Evolutionary conservation across 2,329 filamentous ascomycete genomes (phyloP), one percentile per base, ranked within the genome.

Genomic region (Paraphaeosphaeria sporulosa): DNA sequence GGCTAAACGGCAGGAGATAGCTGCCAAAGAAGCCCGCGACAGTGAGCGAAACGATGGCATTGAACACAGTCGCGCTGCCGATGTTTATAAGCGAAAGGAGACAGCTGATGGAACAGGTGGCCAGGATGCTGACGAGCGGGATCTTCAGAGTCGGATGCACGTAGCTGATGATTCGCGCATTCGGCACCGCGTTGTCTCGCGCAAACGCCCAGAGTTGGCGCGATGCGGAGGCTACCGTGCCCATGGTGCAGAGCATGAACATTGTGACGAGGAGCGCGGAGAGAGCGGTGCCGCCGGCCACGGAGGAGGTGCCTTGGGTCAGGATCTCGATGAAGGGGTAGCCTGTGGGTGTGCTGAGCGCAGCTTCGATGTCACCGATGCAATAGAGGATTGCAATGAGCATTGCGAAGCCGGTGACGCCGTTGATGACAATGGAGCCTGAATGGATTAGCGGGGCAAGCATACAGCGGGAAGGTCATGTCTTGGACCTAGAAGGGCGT

Each of bases 61-160:
- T 60, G 58, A 63, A 60, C 7, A 53, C 61, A 2, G 49, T 42
- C 21, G 38, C 30, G n/a, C 43, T 38, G 17, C 80, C 81, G 59
- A 84, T 77, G 61, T 82, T 82, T 71, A 84, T 81, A 34, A 83
- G 69, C 0, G 77, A 76, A 30, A 83, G 73, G 10, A 82, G 70
- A 19, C 73, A 63, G 30, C 75, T 73, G 32, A 80, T 68, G 7
- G 73, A 64, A 8, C 78, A 67, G 12, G 62, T 59, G 21, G 48
- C n/a, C 6, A 47, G 12, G 9, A 47, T 47, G 10, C 44, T 47
- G 19, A 17, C 21, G 2, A 47, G 44, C 23, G 44, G 44, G 13
- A 53, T 53, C 48, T 50, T 47, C 9, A 50, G 34, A 27, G 48
- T 32, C 2, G 48, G 47, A 10, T 49, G 25, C 1, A 49, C 55